Percentiles rank a stretch among this genome's conserved stretches.
These are phyloP conservation scores for Peronosclerospora sorghi DNA, from an alignment of 352 stramenopile genomes.

Conservation along the genomic window DNA sequence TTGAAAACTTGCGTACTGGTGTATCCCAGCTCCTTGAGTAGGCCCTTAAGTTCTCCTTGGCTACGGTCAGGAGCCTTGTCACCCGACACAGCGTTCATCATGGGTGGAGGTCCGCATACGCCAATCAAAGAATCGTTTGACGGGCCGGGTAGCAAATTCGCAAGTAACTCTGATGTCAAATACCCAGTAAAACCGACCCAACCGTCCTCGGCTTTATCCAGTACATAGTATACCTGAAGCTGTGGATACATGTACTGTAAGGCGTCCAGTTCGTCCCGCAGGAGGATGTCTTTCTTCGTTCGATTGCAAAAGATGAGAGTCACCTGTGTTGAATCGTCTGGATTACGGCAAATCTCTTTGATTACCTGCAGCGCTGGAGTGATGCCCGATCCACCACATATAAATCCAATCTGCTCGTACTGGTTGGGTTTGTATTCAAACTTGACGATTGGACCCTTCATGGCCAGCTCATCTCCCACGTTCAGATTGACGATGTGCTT, in stretches of 20 bases:
- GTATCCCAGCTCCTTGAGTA: constrained; percentile 66
- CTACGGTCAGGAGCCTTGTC: constrained; percentile 70
- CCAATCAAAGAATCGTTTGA: constrained; percentile 54
- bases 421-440: constrained; percentile 78
- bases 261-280: constrained; percentile 65
- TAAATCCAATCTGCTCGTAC: constrained; percentile 67
- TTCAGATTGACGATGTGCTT: constrained; percentile 72
- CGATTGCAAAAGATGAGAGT: constrained; percentile 77
- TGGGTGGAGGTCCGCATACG: constrained; percentile 75
- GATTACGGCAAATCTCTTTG: constrained; percentile 68
- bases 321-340: constrained; percentile 68
- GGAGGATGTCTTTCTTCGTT: constrained; percentile 73
- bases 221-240: constrained; percentile 53
- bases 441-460: constrained; percentile 84
- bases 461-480: constrained; percentile 62
- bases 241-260: constrained; percentile 49
- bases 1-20: constrained; percentile 54
- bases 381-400: constrained; percentile 76
- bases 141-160: constrained; percentile 53
- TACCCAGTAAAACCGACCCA: constrained; percentile 57
- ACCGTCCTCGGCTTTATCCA: constrained; percentile 26
- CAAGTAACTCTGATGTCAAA: constrained; percentile 56
- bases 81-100: constrained; percentile 74
- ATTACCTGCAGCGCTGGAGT: constrained; percentile 67
- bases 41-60: constrained; percentile 58